These are phyloP conservation scores for Pleodorina starrii DNA, from an alignment of 139 green algal species.

Conservation along the genomic window DNA sequence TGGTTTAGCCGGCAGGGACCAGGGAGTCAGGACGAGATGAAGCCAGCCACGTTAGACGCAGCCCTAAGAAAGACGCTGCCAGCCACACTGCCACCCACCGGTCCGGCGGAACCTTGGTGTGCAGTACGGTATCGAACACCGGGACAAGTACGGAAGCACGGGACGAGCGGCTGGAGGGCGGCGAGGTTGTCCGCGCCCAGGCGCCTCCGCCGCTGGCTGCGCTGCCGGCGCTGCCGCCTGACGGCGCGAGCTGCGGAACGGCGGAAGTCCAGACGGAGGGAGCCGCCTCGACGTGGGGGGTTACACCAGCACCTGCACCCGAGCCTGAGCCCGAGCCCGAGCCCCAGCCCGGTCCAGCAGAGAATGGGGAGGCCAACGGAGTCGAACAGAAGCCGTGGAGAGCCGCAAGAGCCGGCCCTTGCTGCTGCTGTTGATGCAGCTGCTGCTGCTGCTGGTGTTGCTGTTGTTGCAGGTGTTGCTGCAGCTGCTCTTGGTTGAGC, in stretches of 20 bases:
- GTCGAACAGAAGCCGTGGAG: background rate
- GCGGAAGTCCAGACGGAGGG: background rate
- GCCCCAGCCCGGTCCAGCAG: background rate
- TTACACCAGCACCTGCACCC: no score
- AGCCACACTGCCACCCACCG: no score
- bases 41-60: no score
- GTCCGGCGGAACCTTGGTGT: background rate
- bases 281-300: no score
- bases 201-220: background rate
- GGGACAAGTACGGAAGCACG: background rate
- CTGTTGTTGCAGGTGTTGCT: background rate
- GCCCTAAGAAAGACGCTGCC: no score
- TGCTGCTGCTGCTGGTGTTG: background rate
- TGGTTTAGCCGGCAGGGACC: no score
- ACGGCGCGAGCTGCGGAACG: background rate
- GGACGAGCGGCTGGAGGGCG: background rate
- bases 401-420: background rate
- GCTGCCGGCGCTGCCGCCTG: background rate
- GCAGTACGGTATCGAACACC: slow-evolving; percentile 15
- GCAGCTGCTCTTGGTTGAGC: background rate
- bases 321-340: background rate
- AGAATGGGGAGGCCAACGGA: background rate
- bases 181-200: background rate
- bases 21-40: no score
- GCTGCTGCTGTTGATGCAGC: background rate